Conservation (phyloP, 805 yeast genomes). For the Blastobotrys terrestris region DNA sequence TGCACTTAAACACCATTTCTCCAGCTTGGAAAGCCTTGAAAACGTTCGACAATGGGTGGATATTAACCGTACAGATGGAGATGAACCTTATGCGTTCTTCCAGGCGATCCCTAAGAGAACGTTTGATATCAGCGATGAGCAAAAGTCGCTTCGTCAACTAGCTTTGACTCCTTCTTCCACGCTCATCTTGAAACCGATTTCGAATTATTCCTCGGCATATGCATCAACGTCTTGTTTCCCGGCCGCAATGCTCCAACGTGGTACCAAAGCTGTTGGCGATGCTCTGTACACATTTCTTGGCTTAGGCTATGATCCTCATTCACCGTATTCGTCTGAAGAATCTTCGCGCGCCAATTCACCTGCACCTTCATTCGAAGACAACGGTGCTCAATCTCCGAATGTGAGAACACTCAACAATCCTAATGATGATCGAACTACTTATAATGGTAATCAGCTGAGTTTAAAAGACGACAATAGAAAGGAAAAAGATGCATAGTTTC, state of each 20-base stretch:
- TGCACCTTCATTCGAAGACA: neutral
- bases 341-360: conserved; percentile 4
- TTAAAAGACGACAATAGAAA: conserved; percentile 43
- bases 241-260: conserved; percentile 10
- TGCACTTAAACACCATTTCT: conserved; percentile 47
- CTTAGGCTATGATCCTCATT: neutral
- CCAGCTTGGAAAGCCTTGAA: conserved; percentile 39
- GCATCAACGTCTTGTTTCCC: conserved; percentile 11
- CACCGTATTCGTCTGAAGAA: conserved; percentile 1
- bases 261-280: conserved; percentile 17
- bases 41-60: conserved; percentile 62
- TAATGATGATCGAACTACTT: conserved; percentile 40
- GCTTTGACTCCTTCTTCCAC: conserved; percentile 69
- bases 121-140: conserved; percentile 59
- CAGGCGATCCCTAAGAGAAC: conserved; percentile 55
- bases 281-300: conserved; percentile 22
- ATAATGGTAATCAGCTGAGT: conserved; percentile 51
- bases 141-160: conserved; percentile 44
- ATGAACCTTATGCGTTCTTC: conserved; percentile 44
- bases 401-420: neutral
- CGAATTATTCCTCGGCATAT: conserved; percentile 29
- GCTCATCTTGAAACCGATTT: conserved; percentile 60
- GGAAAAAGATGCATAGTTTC: neutral
- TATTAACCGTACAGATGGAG: conserved; percentile 42
- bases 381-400: conserved; percentile 2